Percentiles rank a stretch among this genome's conserved stretches.
These are phyloP conservation scores for Quercus dentata DNA, from an alignment of 306 rosid species.

Conservation along the genomic window DNA sequence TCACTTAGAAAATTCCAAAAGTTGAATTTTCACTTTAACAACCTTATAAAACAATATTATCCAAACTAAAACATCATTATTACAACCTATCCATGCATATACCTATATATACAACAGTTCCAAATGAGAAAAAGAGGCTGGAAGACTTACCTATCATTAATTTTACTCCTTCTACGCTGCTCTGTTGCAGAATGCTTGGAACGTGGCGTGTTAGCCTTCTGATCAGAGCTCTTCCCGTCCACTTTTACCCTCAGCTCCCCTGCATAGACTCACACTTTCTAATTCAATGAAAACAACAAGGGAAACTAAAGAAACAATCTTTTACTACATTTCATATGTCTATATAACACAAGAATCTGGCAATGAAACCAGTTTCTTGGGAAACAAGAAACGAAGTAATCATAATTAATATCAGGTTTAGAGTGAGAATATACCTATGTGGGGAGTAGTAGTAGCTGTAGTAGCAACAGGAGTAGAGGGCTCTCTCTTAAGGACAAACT, in stretches of 20 bases:
- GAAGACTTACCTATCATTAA: slow-evolving; percentile 81
- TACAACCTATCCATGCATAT: no score
- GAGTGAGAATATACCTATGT: slow-evolving; percentile 38
- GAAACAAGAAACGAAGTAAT: neutral
- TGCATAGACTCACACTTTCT: slow-evolving; percentile 13
- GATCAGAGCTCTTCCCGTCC: slow-evolving; percentile 66
- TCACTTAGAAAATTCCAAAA: no score
- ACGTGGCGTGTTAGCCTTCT: slow-evolving; percentile 89
- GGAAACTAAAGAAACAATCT: neutral
- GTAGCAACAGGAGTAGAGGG: slow-evolving; percentile 24
- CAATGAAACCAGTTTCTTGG: neutral
- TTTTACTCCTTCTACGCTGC: slow-evolving; percentile 97
- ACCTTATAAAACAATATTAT: no score
- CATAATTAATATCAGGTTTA: neutral
- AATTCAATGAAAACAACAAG: neutral
- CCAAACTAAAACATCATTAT: no score
- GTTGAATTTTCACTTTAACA: no score
- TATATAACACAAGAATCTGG: neutral
- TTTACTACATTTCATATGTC: no score
- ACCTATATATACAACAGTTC: no score
- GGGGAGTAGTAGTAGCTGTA: slow-evolving; percentile 9
- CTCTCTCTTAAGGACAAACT: slow-evolving; percentile 66
- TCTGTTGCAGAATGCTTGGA: slow-evolving; percentile 99
- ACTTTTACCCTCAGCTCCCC: slow-evolving; percentile 62
- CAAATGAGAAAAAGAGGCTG: neutral